Base-by-base conservation (phyloP, 495 filamentous ascomycete species). In the Penicillium roqueforti region DNA sequence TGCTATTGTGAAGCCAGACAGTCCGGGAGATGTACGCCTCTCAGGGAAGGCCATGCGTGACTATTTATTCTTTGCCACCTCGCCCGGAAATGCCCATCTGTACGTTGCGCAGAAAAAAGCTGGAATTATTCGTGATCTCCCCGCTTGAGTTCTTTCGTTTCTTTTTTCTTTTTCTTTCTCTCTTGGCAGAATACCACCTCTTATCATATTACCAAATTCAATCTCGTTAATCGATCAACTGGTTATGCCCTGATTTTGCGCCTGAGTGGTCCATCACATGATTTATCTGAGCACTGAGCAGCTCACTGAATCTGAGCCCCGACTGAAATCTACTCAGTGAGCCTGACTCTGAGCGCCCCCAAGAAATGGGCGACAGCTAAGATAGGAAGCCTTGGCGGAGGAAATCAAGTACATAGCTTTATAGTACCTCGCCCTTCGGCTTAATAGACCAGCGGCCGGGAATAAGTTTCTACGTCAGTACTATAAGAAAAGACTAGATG, bases 341-440 rank as follows among this genome's bases (percentile, higher is more conserved):
- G 57, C 47, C 57, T 63, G 57, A 60, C 53, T 50, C 54, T 57
- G 54, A 60, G 54, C 16, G 75, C 80, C 56, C 56, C 56, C 53
- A 47, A 54, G 47, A 60, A 63, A 60, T 54, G 57, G 47, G 60
- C 57, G 57, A 46, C 57, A 60, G 34, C 59, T 37, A 47, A 54
- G 49, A n/a, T n/a, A n/a, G n/a, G n/a, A n/a, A n/a, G n/a, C n/a
- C n/a, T n/a, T n/a, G n/a, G n/a, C n/a, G n/a, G n/a, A n/a, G n/a
- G n/a, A n/a, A n/a, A n/a, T n/a, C n/a, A n/a, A n/a, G n/a, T n/a
- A n/a, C n/a, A n/a, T n/a, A n/a, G n/a, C n/a, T n/a, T n/a, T n/a
- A n/a, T n/a, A n/a, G n/a, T n/a, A n/a, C n/a, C n/a, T n/a, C n/a
- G n/a, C n/a, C n/a, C n/a, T n/a, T n/a, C n/a, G n/a, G n/a, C n/a